These are phyloP conservation scores for Alternaria brassicae DNA, from an alignment of 2,329 filamentous ascomycete species.

Conservation along the genomic window DNA sequence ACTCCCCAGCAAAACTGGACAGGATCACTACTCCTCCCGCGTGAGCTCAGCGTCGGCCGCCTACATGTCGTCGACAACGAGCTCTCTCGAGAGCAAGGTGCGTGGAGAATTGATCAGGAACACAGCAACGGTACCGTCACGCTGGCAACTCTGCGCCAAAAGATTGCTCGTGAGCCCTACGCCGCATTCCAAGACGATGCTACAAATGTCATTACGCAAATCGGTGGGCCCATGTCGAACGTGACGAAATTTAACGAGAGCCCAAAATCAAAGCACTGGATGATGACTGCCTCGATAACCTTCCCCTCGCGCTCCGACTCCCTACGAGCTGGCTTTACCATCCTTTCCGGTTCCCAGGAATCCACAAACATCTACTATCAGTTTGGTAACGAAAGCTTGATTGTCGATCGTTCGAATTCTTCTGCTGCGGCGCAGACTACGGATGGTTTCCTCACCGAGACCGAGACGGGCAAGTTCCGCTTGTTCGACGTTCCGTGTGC, in stretches of 20 bases:
- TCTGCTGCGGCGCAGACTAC: constrained; percentile 53
- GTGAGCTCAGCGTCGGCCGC: constrained; percentile 53
- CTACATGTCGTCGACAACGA: constrained; percentile 55
- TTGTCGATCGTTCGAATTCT: constrained; percentile 53
- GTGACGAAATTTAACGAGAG: constrained; percentile 22
- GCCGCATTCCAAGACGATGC: constrained; percentile 41
- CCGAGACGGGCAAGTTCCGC: constrained; percentile 51
- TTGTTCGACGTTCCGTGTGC: constrained; percentile 49
- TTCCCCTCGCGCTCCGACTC: constrained; percentile 49
- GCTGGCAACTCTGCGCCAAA: constrained; percentile 50
- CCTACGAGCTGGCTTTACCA: constrained; percentile 53
- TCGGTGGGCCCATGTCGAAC: constrained; percentile 12
- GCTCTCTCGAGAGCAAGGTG: constrained; percentile 49
- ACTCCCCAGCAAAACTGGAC: constrained; percentile 56
- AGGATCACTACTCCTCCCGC: constrained; percentile 53
- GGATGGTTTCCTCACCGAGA: constrained; percentile 48
- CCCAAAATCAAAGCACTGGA: constrained; percentile 50
- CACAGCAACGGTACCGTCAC: constrained; percentile 45
- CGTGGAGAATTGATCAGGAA: constrained; percentile 49
- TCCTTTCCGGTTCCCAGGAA: constrained; percentile 52
- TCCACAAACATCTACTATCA: constrained; percentile 56
- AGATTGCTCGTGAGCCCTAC: constrained; percentile 50
- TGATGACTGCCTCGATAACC: constrained; percentile 48
- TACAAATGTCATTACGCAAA: constrained; percentile 23
- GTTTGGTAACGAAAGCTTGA: constrained; percentile 54